Conservation (phyloP, 176 grass and related monocot genomes). For the Oryza longistaminata region DNA sequence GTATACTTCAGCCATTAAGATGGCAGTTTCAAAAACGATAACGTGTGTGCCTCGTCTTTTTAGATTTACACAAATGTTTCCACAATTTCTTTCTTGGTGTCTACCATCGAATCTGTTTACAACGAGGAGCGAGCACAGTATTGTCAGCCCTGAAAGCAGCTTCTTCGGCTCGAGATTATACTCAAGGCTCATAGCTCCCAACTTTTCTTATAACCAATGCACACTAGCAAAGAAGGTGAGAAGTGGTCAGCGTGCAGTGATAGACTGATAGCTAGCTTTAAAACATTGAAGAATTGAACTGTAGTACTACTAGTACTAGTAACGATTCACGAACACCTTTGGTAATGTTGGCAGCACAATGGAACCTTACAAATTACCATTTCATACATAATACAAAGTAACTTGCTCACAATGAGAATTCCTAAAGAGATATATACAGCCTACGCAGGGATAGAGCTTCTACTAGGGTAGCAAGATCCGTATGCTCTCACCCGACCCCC, state of each 20-base stretch:
- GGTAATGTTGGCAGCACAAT: neutral
- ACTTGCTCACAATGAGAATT: neutral
- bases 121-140: neutral
- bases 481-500: neutral
- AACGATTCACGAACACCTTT: neutral
- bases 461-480: neutral
- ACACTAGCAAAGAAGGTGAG: slow-evolving; percentile 7
- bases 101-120: neutral
- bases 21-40: neutral
- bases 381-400: neutral
- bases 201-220: neutral
- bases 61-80: neutral
- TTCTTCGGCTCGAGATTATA: neutral
- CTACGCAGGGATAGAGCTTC: neutral
- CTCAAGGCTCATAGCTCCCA: slow-evolving; percentile 3
- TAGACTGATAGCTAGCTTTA: neutral
- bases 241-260: neutral
- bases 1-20: neutral
- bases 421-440: neutral
- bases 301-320: too few species aligned
- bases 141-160: neutral
- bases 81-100: neutral
- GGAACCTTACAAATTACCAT: neutral
- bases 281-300: neutral
- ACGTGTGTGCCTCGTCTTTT: neutral